These are phyloP conservation scores for Aureobasidium uvarum DNA, from an alignment of 2,329 filamentous ascomycete species.

Conservation along the genomic window DNA sequence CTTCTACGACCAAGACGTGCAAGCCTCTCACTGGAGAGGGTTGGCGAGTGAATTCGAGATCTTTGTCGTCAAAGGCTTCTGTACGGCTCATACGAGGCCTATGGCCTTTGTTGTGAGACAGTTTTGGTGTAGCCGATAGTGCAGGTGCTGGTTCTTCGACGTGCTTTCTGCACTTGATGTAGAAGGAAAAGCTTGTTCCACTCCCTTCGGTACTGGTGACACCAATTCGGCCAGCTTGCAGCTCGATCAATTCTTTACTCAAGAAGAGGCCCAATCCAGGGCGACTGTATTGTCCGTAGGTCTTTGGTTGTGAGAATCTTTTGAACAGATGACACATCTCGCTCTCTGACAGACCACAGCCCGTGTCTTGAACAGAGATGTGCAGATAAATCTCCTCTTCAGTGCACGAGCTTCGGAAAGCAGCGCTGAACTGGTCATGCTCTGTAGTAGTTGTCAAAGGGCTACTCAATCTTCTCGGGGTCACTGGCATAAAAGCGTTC, in stretches of 20 bases:
- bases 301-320: slow-evolving; percentile 66
- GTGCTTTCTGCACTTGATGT: slow-evolving; percentile 58
- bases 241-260: slow-evolving; percentile 62
- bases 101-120: background rate
- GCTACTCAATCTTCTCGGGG: background rate
- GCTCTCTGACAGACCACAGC: slow-evolving; percentile 39
- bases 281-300: slow-evolving; percentile 65
- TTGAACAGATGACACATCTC: slow-evolving; percentile 57
- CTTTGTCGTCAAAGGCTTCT: slow-evolving; percentile 26
- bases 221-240: slow-evolving; percentile 67
- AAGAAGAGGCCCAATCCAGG: slow-evolving; percentile 68
- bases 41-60: slow-evolving; percentile 27
- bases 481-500: background rate
- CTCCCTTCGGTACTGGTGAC: slow-evolving; percentile 57
- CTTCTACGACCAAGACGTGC: slow-evolving; percentile 34
- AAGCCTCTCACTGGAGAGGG: background rate
- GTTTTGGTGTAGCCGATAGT: background rate
- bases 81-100: slow-evolving; percentile 23
- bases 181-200: slow-evolving; percentile 65
- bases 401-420: background rate
- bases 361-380: slow-evolving; percentile 28
- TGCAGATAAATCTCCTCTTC: slow-evolving; percentile 27
- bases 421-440: background rate
- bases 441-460: background rate
- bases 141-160: background rate